These are phyloP conservation scores for Dictyostelium capitatum DNA, from an alignment of 78 protist species.

Conservation along the genomic window DNA sequence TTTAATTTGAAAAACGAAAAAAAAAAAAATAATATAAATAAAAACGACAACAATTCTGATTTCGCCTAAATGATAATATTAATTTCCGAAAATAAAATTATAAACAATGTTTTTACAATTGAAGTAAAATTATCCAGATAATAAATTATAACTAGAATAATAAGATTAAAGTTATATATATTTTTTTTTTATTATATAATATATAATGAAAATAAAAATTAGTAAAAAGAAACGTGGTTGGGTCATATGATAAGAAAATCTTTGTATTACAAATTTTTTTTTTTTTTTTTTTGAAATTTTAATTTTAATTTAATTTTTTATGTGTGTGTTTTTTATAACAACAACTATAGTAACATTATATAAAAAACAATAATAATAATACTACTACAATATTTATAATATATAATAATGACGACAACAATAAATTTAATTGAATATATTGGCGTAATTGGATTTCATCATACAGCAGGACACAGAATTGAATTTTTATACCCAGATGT, in stretches of 20 bases:
- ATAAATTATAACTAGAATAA: no score
- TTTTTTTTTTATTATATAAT: not conserved
- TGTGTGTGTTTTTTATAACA: not conserved
- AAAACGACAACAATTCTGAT: no score
- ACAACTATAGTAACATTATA: not conserved
- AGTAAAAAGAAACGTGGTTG: no score
- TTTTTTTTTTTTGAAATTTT: not conserved
- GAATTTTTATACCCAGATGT: constrained; percentile 43
- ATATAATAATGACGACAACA: not conserved
- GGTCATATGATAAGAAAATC: no score
- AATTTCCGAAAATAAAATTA: no score
- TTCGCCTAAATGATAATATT: no score
- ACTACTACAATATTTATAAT: not conserved
- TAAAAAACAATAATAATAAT: not conserved
- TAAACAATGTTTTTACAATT: no score
- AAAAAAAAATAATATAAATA: no score
- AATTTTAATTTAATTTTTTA: not conserved
- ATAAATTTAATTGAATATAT: constrained; percentile 55
- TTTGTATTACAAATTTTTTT: no score
- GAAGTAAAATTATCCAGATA: no score
- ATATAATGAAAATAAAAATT: not conserved
- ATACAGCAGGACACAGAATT: constrained; percentile 39
- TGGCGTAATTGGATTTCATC: constrained; percentile 70
- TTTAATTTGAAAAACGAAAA: not conserved
- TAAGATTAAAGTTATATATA: no score